Base-by-base conservation (phyloP, 768 basidiomycete species). In the Cubamyces lactineus region DNA sequence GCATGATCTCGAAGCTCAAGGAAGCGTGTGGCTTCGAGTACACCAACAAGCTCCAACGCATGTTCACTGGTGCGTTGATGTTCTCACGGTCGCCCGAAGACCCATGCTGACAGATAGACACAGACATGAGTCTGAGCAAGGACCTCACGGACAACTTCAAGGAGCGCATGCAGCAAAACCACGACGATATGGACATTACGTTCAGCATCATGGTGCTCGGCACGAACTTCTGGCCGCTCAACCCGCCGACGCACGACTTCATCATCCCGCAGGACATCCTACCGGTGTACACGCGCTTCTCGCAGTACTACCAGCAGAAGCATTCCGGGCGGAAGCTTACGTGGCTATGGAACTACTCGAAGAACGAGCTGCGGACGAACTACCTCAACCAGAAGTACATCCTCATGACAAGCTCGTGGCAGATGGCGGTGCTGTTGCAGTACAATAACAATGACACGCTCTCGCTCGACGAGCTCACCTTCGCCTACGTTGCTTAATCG, bases 291-390 rank as follows among this genome's bases (percentile, higher is more conserved):
- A 90, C 96, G 61, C 86, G 93, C 46, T 99, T 98, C 82, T 85
- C 87, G 64, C 86, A 87, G 62, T 98, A 94, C 79, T 98, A 98
- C 74, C 91, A 92, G 71, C 87, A 86, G 71, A 94, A 96, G 74
- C 94, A 96, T 74, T 92, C 89, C 2, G 96, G 95, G 15, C 89
- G 96, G 62, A 96, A 96, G 72, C 83, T 99, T 45, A 96, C 93
- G 0, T 99, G 96, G 96, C 78, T 98, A 11, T 99, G 97, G 97
- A 96, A 98, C 71, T 93, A 96, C 74, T 94, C 89, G 57, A 96
- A 96, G 80, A 96, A 96, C 77, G 97, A 99, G 73, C 83, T 99
- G 6, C 86, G 90, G 58, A 96, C 96, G 65, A 95, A 91, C 71
- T 94, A 97, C 76, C 81, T 93, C 56, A 89, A 88, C 70, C 94